Base-by-base conservation (phyloP, 768 basidiomycete species). In the Naganishia vaughanmartiniae region DNA sequence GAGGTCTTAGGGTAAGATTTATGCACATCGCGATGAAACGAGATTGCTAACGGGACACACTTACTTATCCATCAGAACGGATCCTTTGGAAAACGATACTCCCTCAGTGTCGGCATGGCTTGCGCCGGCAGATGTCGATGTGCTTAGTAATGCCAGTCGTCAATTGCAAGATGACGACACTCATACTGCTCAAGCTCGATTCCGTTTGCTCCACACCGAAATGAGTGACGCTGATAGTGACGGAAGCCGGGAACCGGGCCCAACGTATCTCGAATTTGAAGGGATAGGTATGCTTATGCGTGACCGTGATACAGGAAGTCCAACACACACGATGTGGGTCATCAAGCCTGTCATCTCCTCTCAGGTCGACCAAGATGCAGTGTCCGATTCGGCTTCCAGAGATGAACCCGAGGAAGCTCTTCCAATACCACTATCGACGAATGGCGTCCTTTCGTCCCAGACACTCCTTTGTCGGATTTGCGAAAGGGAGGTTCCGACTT, bases 281-380 rank as follows among this genome's bases (percentile, higher is more conserved):
- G 96, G 91, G 34, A 95, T 95, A 79, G 96, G 96, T 21, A 97
- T 99, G 96, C 87, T 98, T 76, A 94, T 98, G 89, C 86, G 91
- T 71, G 94, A 97, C 83, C 88, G 93, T 36, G 88, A 93, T 78
- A 89, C 89, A 66, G 90, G 90, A 21, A 86, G 87, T 71, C 88
- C 92, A 17, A 91, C 93, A 19, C 96, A 97, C 81, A 95, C 94
- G 17, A 96, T 97, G 93, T 97, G 93, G 93, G 93, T 95, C 54
- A 87, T 93, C 81, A 92, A 89, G 79, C 91, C 82, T 12, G 79
- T 80, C 9, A 31, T 56, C 17, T 55, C 72, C 7, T 63, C 36
- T 19, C 46, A 67, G 55, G 26, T 51, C 17, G 39, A 55, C 24
- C 34, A 65, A 2, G 70, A 67, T 17, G 72, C 73, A 30, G 33